Evolutionary conservation across 345 rosid species (phyloP).

Genomic region (Clausena lansium): DNA sequence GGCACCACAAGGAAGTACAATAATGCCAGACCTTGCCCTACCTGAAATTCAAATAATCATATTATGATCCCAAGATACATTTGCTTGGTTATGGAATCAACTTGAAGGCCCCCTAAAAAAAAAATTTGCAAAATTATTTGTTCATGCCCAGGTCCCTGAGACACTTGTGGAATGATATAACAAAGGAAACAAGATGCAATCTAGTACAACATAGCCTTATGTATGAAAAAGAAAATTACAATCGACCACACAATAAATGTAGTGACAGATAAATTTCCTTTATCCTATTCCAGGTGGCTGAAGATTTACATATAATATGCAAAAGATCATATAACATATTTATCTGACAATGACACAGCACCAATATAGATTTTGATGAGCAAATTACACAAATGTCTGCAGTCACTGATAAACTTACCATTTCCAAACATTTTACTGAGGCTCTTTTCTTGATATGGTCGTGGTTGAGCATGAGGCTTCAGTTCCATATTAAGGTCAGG

Average conservation of each 20-base stretch:
- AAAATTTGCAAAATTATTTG: not conserved
- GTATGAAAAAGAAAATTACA: not conserved
- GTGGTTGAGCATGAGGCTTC: conserved; percentile 93
- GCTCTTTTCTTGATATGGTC: conserved; percentile 96
- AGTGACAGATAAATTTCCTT: not conserved
- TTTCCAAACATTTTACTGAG: conserved; percentile 99
- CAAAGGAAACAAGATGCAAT: not conserved
- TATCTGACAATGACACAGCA: not conserved
- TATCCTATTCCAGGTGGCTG: not conserved
- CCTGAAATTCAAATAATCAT: conserved; percentile 45
- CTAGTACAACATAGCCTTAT: not conserved
- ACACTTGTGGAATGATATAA: not conserved
- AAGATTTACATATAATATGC: not conserved
- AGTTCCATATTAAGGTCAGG: conserved; percentile 93
- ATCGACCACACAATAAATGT: not conserved
- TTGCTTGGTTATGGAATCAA: not conserved
- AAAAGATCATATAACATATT: no score
- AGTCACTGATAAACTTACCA: conserved; percentile 37
- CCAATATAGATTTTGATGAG: not conserved
- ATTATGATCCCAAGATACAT: conserved; percentile 4
- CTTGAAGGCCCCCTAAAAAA: not conserved
- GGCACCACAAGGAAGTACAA: conserved; percentile 97
- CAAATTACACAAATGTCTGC: conserved; percentile 6
- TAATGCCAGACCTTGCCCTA: conserved; percentile 97
- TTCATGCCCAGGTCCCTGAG: not conserved